Base-by-base conservation (phyloP, 192 early-diverging fungal species). In the Coemansia javaensis region DNA sequence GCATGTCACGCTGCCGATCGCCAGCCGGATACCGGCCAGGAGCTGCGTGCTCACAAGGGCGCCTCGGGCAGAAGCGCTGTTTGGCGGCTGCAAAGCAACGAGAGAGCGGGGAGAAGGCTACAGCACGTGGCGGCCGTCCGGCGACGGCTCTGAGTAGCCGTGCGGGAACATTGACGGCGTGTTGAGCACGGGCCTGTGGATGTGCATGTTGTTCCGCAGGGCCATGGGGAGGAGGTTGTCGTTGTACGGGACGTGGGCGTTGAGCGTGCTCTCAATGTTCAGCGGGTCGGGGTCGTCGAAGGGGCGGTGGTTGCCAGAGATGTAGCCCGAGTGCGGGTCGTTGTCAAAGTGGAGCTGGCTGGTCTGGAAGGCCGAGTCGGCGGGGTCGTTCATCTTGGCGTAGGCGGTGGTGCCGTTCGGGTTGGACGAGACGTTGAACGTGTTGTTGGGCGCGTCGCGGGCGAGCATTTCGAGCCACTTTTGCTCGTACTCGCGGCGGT, bases 401-500 rank as follows among this genome's bases (percentile, higher is more conserved):
- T 70, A 70, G 7, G 67, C 60, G 7, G 67, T 70, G 25, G 60
- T 59, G 37, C 56, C 56, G 50, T 32, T 47, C 20, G 40, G 57
- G 34, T 44, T 57, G 13, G 68, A 72, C 17, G 52, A 47, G 2
- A 62, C 54, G 12, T 72, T 47, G 44, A 60, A 72, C 12, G 53
- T 56, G 32, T 59, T 46, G 46, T 58, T 57, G 43, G 52, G 61
- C 22, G 56, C 68, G 39, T 72, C 68, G 47, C 51, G 50, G 16
- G 56, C 63, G 41, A 72, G 68, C 48, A 44, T 63, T 25, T 59
- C 52, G 13, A 72, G 68, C 68, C 68, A 72, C 37, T 14, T 40
- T 11, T 52, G 43, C 44, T 72, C 68, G 49, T 58, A 72, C 25
- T 41, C 21, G 23, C 44, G 43, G 18, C 61, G 56, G 32, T 72